phyloP scores from a whole-genome alignment of 1,139 yeast species.

The Suhomyces kunorum region DNA sequence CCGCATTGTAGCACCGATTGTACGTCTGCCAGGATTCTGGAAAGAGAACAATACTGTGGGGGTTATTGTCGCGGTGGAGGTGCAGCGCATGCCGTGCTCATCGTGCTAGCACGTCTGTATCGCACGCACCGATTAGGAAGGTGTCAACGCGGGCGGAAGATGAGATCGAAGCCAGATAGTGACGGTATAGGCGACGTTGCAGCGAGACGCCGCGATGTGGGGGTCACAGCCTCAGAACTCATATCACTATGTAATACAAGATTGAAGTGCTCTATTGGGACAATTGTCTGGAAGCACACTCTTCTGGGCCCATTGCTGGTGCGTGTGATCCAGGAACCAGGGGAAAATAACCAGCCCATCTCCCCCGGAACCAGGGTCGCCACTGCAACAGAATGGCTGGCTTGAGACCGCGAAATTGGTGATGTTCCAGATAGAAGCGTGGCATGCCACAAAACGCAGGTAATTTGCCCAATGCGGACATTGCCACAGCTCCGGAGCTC shows the following conservation, averaged over 20 bases:
- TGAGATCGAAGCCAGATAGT: too few relatives aligned
- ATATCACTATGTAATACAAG: too few relatives aligned
- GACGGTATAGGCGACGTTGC: too few relatives aligned
- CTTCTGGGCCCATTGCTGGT: too few relatives aligned
- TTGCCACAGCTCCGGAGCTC: background rate
- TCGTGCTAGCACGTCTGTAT: background rate
- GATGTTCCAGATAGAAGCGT: background rate
- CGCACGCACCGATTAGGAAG: constrained; percentile 1
- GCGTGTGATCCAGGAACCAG: constrained; percentile 2
- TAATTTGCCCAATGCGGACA: constrained; percentile 2
- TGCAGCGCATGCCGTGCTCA: too few relatives aligned
- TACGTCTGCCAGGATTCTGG: background rate
- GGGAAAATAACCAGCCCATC: constrained; percentile 2
- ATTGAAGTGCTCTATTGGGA: too few relatives aligned
- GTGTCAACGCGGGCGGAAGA: constrained; percentile 1
- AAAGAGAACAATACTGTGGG: background rate
- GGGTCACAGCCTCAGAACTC: too few relatives aligned
- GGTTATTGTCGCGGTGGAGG: background rate
- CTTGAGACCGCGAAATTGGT: background rate
- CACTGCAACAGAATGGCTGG: constrained; percentile 7
- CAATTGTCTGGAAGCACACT: too few relatives aligned
- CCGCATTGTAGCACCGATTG: background rate
- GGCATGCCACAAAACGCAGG: constrained; percentile 2
- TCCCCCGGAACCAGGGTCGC: background rate
- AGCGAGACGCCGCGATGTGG: background rate